Percentiles rank a stretch among this genome's conserved stretches.
phyloP scores from a whole-genome alignment of 768 basidiomycete genomes.

The Stropharia rugosoannulata region DNA sequence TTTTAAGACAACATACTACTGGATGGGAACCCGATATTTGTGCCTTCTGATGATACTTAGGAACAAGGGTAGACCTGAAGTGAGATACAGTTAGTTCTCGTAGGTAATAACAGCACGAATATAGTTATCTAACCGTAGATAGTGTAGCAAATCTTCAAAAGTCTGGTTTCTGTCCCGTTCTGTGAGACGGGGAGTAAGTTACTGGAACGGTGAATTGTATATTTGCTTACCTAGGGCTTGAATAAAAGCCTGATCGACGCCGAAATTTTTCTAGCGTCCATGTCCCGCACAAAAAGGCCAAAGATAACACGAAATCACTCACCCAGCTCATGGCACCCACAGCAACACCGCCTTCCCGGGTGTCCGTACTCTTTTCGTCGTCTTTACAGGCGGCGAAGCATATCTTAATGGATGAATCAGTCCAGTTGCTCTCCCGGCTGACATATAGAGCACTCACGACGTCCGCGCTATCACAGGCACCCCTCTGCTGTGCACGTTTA shows the following conservation, averaged over 20 bases:
- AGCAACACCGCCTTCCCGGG: slow-evolving; percentile 58
- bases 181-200: slow-evolving; percentile 11
- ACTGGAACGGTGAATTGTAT: neutral
- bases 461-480: slow-evolving; percentile 68
- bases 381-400: slow-evolving; percentile 74
- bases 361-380: slow-evolving; percentile 72
- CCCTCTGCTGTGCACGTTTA: slow-evolving; percentile 26
- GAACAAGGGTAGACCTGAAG: slow-evolving; percentile 18
- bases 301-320: slow-evolving; percentile 21
- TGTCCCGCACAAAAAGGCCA: neutral
- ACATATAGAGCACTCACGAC: slow-evolving; percentile 37
- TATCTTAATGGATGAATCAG: slow-evolving; percentile 37
- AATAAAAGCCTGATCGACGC: slow-evolving; percentile 58
- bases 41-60: slow-evolving; percentile 26
- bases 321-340: slow-evolving; percentile 83
- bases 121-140: slow-evolving; percentile 12
- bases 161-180: slow-evolving; percentile 56
- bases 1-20: slow-evolving; percentile 12
- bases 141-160: slow-evolving; percentile 57
- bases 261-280: neutral
- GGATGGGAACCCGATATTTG: slow-evolving; percentile 26
- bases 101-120: neutral
- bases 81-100: neutral
- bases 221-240: slow-evolving; percentile 39
- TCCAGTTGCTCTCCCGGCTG: too few species aligned